A percentile compares a stretch with the other conserved stretches of the same genome.
Evolutionary conservation across 768 basidiomycete species (phyloP).

Genomic region (Boletus vinaceobasis): DNA sequence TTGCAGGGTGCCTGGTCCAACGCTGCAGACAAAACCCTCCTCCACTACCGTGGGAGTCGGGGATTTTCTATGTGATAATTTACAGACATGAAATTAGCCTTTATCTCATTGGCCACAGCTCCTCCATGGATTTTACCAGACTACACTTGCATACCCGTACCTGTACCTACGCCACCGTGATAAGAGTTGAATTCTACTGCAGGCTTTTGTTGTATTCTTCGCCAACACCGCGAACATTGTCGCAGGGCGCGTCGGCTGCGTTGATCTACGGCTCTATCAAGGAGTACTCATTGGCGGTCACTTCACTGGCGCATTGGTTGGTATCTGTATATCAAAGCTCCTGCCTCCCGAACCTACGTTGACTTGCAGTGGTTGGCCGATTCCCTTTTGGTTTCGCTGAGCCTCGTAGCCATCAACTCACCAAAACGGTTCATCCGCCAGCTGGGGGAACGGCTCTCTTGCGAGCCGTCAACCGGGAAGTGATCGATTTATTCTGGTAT

Average conservation of each 20-base stretch:
- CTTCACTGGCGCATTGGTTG: constrained; percentile 38
- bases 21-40: too few relatives aligned
- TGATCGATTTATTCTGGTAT: constrained; percentile 49
- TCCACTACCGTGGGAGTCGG: too few relatives aligned
- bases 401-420: constrained; percentile 50
- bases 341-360: constrained; percentile 43
- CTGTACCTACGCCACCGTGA: constrained; percentile 8
- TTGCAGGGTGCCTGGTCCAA: too few relatives aligned
- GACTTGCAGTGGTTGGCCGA: constrained; percentile 42
- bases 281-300: constrained; percentile 48
- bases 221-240: not conserved
- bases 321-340: constrained; percentile 49
- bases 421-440: constrained; percentile 51
- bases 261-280: constrained; percentile 54
- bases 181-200: constrained; percentile 7
- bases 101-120: too few relatives aligned
- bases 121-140: too few relatives aligned
- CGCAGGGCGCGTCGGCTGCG: constrained; percentile 53
- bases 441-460: constrained; percentile 57
- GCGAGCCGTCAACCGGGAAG: constrained; percentile 40
- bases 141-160: too few relatives aligned
- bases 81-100: too few relatives aligned
- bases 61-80: too few relatives aligned
- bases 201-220: not conserved
- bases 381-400: constrained; percentile 38